A percentile compares a stretch with the other conserved stretches of the same genome.
Conservation (phyloP, 2,329 filamentous ascomycete species). For the Cladosporium sp. region DNA sequence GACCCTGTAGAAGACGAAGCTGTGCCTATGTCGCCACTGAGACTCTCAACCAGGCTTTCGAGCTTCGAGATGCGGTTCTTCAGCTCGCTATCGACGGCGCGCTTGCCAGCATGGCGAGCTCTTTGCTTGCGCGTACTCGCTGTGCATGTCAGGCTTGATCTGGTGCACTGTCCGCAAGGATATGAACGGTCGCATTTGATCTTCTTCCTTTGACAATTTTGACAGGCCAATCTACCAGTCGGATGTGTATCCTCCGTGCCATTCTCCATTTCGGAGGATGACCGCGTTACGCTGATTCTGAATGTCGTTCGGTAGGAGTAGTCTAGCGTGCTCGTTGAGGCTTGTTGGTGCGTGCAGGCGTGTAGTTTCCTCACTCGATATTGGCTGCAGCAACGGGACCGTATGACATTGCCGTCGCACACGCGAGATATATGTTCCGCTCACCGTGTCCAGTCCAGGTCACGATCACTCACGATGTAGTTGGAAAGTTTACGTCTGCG, state of each 20-base stretch:
- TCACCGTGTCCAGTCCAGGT: no score
- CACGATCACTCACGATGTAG: no score
- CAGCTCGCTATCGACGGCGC: conserved; percentile 26
- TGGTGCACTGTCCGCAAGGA: conserved; percentile 26
- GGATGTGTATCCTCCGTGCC: neutral
- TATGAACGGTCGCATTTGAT: conserved; percentile 28
- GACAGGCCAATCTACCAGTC: conserved; percentile 27
- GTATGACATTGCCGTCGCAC: no score
- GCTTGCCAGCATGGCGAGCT: conserved; percentile 24
- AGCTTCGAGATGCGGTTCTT: conserved; percentile 28
- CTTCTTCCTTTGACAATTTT: conserved; percentile 30
- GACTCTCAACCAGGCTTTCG: conserved; percentile 26
- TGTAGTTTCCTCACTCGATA: neutral
- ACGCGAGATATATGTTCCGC: no score
- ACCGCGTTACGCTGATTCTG: no score
- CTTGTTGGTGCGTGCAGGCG: neutral
- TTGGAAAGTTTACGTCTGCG: no score
- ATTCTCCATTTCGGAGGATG: neutral
- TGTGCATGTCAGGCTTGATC: conserved; percentile 23
- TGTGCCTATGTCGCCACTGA: conserved; percentile 24
- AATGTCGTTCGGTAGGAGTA: no score
- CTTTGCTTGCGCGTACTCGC: conserved; percentile 25
- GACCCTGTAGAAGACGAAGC: neutral
- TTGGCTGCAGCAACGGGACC: neutral
- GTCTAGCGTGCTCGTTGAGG: neutral